Evolutionary conservation across 2,329 filamentous ascomycete genomes (phyloP).

Genomic region (Trichophyton simii): DNA sequence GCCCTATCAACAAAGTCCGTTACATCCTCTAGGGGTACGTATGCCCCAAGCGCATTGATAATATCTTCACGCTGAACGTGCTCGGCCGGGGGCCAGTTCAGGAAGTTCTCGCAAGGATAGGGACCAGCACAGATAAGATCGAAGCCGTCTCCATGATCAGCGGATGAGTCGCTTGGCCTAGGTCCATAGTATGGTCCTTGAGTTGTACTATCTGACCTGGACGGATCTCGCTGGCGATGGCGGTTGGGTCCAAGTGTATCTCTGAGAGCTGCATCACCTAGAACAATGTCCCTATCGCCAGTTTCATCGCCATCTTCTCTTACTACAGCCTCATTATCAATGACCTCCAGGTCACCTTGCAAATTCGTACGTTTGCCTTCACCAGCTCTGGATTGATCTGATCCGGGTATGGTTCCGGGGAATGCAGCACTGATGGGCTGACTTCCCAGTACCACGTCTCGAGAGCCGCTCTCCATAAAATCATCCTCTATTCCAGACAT

Average conservation of each 20-base stretch:
- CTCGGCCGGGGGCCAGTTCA: conserved; percentile 30
- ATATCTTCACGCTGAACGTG: conserved; percentile 31
- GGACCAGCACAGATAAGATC: conserved; percentile 2
- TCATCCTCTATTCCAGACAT: conserved; percentile 67
- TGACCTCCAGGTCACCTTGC: conserved; percentile 53
- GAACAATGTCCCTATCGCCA: conserved; percentile 48
- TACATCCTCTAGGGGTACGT: conserved; percentile 31
- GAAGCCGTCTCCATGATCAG: conserved; percentile 5
- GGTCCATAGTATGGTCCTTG: background rate
- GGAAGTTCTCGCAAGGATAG: conserved; percentile 20
- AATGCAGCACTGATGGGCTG: conserved; percentile 70
- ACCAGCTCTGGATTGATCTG: conserved; percentile 47
- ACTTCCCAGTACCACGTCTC: conserved; percentile 61
- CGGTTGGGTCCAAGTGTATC: conserved; percentile 24
- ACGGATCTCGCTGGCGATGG: background rate
- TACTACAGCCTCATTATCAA: conserved; percentile 48
- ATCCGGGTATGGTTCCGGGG: conserved; percentile 54
- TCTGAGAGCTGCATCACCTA: conserved; percentile 37
- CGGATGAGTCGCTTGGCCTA: conserved; percentile 5
- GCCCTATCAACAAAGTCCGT: conserved; percentile 31
- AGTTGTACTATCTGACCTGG: conserved; percentile 9
- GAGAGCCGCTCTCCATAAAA: conserved; percentile 59
- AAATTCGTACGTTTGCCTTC: conserved; percentile 54
- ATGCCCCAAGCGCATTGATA: conserved; percentile 30
- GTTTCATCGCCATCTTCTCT: conserved; percentile 49